These are phyloP conservation scores for Tardiomyces digboiensis DNA, from an alignment of 1,139 yeast genomes.

Conservation along the genomic window DNA sequence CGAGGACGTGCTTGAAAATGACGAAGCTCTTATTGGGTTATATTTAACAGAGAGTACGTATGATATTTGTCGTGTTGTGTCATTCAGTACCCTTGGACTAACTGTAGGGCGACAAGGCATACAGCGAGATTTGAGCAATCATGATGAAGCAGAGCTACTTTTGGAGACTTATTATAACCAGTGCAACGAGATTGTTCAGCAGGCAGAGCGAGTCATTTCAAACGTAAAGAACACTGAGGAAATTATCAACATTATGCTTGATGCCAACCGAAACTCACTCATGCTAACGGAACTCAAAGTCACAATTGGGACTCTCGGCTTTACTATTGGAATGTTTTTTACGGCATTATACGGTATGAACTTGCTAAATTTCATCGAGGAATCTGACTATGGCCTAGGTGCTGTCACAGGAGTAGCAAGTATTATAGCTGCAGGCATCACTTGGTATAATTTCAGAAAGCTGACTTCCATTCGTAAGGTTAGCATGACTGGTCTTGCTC, in stretches of 20 bases:
- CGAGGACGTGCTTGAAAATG: constrained; percentile 84
- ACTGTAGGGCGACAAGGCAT: constrained; percentile 42
- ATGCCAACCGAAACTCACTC: constrained; percentile 88
- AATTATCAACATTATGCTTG: constrained; percentile 87
- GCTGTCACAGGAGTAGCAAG: constrained; percentile 42
- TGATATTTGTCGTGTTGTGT: constrained; percentile 66
- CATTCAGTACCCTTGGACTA: constrained; percentile 86
- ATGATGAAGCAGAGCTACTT: constrained; percentile 77
- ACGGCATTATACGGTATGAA: constrained; percentile 97
- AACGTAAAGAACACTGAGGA: constrained; percentile 95
- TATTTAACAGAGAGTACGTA: constrained; percentile 71
- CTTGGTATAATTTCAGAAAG: constrained; percentile 26
- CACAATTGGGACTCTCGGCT: constrained; percentile 82
- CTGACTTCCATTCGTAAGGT: constrained; percentile 35
- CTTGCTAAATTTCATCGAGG: constrained; percentile 83
- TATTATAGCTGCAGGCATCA: constrained; percentile 27
- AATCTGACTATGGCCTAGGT: constrained; percentile 57
- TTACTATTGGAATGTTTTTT: constrained; percentile 70
- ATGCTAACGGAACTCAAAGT: constrained; percentile 87
- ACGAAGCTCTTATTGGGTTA: constrained; percentile 84
- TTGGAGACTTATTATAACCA: constrained; percentile 91
- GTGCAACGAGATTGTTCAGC: constrained; percentile 94
- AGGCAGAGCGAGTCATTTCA: constrained; percentile 70
- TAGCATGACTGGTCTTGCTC: constrained; percentile 25
- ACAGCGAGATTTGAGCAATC: constrained; percentile 25